Evolutionary conservation across 2,329 filamentous ascomycete genomes (phyloP), one percentile per base, ranked within the genome.

Genomic region (Drechslera avenae): DNA sequence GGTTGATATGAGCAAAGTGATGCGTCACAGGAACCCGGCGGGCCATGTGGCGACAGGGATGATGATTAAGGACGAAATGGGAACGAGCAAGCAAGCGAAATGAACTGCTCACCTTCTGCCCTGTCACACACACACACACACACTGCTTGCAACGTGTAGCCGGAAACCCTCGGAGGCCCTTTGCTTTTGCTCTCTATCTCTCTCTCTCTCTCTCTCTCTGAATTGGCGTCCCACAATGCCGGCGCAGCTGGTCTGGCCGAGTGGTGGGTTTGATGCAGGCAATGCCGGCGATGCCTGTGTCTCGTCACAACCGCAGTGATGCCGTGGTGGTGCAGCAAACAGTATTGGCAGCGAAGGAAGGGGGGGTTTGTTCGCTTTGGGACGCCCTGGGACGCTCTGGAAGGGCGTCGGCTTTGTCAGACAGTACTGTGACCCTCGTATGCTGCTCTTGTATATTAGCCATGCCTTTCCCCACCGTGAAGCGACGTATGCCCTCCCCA

Each of bases 21-120:
- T 62, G 63, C 64, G 59, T 56, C 56, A 52, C 54, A 42, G 41
- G 51, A 56, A 56, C 60, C 60, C 57, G 42, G 58, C 52, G 26
- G 14, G 66, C 68, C 69, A 72, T 70, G 67, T 71, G 68, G 49
- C 26, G 57, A 53, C 67, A 70, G 62, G 67, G 66, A 69, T 71
- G 54, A 21, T 28, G 51, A 40, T 39, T 34, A 37, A 33, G 33
- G 42, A 50, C 39, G 43, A 47, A 46, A 39, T 49, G 56, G 56
- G 59, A 48, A 61, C 48, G 56, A 45, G 56, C 50, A 48, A 50
- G 51, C 59, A 67, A 69, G 64, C 63, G 68, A 68, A 59, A 68
- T 70, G 54, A 54, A 42, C 43, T 60, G 62, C 68, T 69, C 57
- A 71, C 69, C 65, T 68, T 61, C 46, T 59, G 59, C 50, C 50